These are phyloP conservation scores for Brassica juncea DNA, from an alignment of 345 rosid genomes.

Conservation along the genomic window DNA sequence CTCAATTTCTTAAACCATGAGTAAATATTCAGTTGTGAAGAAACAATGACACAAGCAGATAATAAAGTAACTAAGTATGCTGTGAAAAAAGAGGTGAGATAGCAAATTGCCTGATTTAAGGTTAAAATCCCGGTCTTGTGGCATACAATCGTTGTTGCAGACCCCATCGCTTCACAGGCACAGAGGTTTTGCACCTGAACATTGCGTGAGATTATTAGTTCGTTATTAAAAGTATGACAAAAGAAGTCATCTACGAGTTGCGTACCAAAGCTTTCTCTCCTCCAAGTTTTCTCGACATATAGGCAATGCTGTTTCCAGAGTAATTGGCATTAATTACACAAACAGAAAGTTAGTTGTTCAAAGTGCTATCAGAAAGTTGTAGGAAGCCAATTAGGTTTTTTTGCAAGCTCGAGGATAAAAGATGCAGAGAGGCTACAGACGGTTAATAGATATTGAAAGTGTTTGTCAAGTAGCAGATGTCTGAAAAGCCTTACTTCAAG, in stretches of 20 bases:
- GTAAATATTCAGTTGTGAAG: not conserved
- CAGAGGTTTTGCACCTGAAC: constrained; percentile 5
- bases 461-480: not conserved
- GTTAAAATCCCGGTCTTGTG: constrained; percentile 1
- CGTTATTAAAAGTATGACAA: not conserved
- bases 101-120: constrained; percentile 5
- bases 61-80: not conserved
- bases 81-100: not conserved
- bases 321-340: not conserved
- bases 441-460: not conserved
- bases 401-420: not conserved
- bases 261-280: constrained; percentile 6
- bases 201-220: not conserved
- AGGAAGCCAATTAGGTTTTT: not conserved
- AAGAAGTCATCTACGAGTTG: not conserved
- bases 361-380: not conserved
- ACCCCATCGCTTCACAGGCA: constrained; percentile 9
- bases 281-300: not conserved
- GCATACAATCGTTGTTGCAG: not conserved
- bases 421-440: not conserved
- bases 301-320: constrained; percentile 1
- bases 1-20: not conserved
- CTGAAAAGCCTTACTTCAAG: not conserved
- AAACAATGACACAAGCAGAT: not conserved
- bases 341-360: not conserved